Evolutionary conservation across 805 yeast genomes (phyloP), one percentile per base, ranked within the genome.

Genomic region (Ogataea populi-albae): DNA sequence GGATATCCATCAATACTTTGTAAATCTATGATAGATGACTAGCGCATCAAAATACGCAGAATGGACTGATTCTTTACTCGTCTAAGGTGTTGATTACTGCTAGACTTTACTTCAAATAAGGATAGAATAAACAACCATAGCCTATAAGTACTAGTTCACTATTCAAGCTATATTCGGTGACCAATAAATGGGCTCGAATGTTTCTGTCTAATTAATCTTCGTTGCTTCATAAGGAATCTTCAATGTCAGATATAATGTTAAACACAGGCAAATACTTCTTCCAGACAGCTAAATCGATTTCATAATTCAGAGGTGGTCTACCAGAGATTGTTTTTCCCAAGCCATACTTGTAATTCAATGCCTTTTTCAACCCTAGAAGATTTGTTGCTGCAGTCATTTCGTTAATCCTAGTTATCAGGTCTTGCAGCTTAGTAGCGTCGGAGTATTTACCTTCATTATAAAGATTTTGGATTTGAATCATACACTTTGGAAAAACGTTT

Each of bases 401-500:
- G 45, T 73, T 79, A 25, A 68, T 73, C 38, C 65, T 59, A 6
- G 75, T 63, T 22, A 64, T 66, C 22, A 56, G 39, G 31, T 57
- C 54, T 50, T 73, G 79, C 27, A 74, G 47, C 29, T 53, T 48
- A 41, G 53, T 57, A 9, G 77, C 78, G 40, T 59, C 65, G 23
- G 50, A 52, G 24, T 48, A 33, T 30, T 71, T 61, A 20, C 76
- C 77, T 6, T 47, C 55, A 22, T 60, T 57, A 40, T 45, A 62
- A 11, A 69, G 57, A 21, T 62, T 53, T 47, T 54, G 64, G 28
- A 75, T 52, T 32, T 59, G 57, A 32, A 69, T 69, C 37, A 66
- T 64, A 10, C 68, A 59, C 54, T 69, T 69, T 43, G 80, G 80
- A 54, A 64, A 71, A 5, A 71, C 72, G 26, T 74, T 75, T 25